These are phyloP conservation scores for Termitomyces sp. DNA, from an alignment of 768 basidiomycete species.

Conservation along the genomic window DNA sequence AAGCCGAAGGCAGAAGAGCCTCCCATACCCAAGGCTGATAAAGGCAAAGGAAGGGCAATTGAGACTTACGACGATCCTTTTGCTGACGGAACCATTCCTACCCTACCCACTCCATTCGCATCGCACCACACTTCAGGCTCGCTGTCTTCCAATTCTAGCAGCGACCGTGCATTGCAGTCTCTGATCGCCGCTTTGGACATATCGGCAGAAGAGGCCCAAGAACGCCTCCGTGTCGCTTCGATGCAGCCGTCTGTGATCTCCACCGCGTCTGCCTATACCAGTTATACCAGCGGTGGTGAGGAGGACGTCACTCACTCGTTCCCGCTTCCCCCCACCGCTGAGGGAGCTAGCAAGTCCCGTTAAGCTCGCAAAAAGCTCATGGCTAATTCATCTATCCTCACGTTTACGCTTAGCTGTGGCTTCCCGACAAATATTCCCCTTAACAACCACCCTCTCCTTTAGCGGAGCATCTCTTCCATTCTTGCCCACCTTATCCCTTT, in stretches of 20 bases:
- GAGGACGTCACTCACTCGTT: constrained; percentile 34
- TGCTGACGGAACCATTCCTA: constrained; percentile 26
- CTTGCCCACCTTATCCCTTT: neutral
- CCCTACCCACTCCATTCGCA: constrained; percentile 26
- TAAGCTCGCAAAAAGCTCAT: neutral
- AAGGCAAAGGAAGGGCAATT: constrained; percentile 14
- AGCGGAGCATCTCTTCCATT: neutral
- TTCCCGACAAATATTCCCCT: neutral
- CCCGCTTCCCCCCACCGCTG: constrained; percentile 30
- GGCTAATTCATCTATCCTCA: constrained; percentile 7
- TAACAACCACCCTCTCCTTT: neutral
- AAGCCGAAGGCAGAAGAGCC: constrained; percentile 2
- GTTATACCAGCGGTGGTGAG: constrained; percentile 19
- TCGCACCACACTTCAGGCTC: constrained; percentile 27
- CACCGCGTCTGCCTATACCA: constrained; percentile 24
- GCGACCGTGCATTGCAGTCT: constrained; percentile 54
- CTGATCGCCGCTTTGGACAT: constrained; percentile 62
- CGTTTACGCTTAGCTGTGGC: neutral
- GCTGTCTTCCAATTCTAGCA: constrained; percentile 34
- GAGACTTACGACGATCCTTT: constrained; percentile 30
- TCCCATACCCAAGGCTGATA: constrained; percentile 17
- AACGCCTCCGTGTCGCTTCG: constrained; percentile 49
- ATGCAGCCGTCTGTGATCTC: constrained; percentile 49
- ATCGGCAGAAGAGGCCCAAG: constrained; percentile 38
- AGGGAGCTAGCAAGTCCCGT: constrained; percentile 3